Base-by-base conservation (phyloP, 73 alveolate genomes). In the Diophrys sp. region DNA sequence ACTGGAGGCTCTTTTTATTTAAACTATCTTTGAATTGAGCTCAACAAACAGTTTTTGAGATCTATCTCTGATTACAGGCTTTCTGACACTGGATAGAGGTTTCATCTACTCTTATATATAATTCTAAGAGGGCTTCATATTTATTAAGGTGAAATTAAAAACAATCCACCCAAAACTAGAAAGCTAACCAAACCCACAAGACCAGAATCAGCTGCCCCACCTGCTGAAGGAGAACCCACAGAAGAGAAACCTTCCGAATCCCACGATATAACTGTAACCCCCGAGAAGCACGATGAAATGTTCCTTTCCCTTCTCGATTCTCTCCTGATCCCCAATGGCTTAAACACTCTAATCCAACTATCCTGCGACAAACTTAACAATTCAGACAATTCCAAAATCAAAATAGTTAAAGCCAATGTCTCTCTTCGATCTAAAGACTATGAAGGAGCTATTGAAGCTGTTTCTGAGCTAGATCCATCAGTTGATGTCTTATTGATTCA, bases 351-450 rank as follows among this genome's bases (percentile, higher is more conserved):
- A 0, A 84, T 93, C 5, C 23, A 54, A 0, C 69, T 71, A 23
- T 57, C 78, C 18, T 32, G 56, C 30, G 80, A 30, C 29, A 29
- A 73, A 1, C 67, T 75, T 30, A 8, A 68, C 55, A 72, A 68
- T 81, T 81, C 44, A 57, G 75, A 74, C 29, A 29, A 56, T 54
- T 29, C 79, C 2, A 57, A 81, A 25, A n/a, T 69, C 34, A 25
- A 30, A 23, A 30, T 29, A 32, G 29, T 54, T 53, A 77, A 75
- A 80, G 96, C 97, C 8, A 67, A 84, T 78, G 85, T 90, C 33
- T 69, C 76, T 73, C 70, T 86, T 33, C 70, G 73, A 77, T 81
- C 88, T 71, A 90, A 78, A 81, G 87, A 88, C 14, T 95, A 81
- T 77, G 85, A 82, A 32, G 91, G 78, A 71, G 95, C 92, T 2